Evolutionary conservation across 345 rosid genomes (phyloP).

Genomic region (Garcia nutans): DNA sequence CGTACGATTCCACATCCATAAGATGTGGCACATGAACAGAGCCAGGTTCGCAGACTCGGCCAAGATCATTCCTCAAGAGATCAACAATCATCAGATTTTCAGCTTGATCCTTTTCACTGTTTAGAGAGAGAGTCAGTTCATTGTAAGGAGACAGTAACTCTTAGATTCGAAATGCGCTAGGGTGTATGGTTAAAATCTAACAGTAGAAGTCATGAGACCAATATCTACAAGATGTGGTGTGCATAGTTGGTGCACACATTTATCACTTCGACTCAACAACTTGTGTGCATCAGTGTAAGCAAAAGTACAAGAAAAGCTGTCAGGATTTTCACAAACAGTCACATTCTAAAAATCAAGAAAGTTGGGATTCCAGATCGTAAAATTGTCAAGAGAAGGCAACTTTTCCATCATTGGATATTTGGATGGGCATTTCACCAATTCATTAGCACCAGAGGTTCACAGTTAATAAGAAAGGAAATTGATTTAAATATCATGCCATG

Average conservation of each 20-base stretch:
- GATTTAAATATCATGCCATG: no score
- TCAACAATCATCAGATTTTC: conserved; percentile 98
- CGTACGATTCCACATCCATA: conserved; percentile 94
- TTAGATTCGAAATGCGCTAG: neutral
- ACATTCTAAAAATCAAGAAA: neutral
- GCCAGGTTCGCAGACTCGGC: conserved; percentile 85
- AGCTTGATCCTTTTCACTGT: conserved; percentile 97
- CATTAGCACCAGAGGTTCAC: no score
- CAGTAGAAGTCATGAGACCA: neutral
- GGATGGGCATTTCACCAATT: neutral
- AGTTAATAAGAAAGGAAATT: no score
- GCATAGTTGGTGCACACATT: neutral
- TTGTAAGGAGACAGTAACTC: neutral
- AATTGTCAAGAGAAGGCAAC: neutral
- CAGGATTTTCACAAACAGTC: neutral
- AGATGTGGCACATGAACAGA: conserved; percentile 91
- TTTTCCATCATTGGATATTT: neutral
- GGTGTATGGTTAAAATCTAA: neutral
- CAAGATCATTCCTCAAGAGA: conserved; percentile 91
- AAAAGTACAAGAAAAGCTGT: neutral
- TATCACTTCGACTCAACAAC: neutral
- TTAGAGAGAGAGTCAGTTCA: conserved; percentile 7
- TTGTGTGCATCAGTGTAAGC: neutral
- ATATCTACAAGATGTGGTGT: neutral
- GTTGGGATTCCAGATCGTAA: neutral